Evolutionary conservation across 805 yeast species (phyloP), one percentile per base, ranked within the genome.

Genomic region (Candida adriatica): DNA sequence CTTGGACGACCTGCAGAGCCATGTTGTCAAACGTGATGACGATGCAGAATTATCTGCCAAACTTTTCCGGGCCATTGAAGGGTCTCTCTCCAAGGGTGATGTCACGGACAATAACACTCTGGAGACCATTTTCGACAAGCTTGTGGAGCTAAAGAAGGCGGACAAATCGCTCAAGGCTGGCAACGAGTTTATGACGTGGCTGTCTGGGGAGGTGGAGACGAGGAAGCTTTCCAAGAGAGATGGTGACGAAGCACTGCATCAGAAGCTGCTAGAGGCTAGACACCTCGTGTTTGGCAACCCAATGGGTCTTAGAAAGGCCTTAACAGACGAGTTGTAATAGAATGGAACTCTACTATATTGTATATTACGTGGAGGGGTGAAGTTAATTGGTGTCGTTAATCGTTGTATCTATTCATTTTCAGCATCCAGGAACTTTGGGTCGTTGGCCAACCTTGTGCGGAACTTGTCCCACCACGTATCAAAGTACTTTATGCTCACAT

Each of bases 401-500:
- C 16, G 16, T 16, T 14, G 23, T 18, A 18, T 8, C 17, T 18
- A 21, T 17, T 35, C 38, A 22, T 45, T 41, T 13, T 35, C 43
- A 18, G 38, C 26, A n/a, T 85, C 84, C 30, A 90, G 57, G 52
- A 86, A 88, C 33, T 72, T 75, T 2, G 96, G 96, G 51, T 90
- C 94, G 39, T 80, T 82, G 8, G 73, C 68, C 37, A 92, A 48
- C 49, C 81, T 79, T 6, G 71, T 58, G 54, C 73, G 83, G 59
- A 92, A 90, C 57, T 86, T 88, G 42, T 70, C 78, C 98, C 98
- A 85, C 98, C 98, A 90, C 24, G 72, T 79, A 52, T 90, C 94
- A 48, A 90, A 90, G 26, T 76, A 81, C 49, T 79, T 83, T 51
- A 90, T 83, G 4, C 88, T 81, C 3, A 90, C 96, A 45, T 76